Evolutionary conservation across 176 grass and related monocot species (phyloP).

Genomic region (Luzula sylvatica): DNA sequence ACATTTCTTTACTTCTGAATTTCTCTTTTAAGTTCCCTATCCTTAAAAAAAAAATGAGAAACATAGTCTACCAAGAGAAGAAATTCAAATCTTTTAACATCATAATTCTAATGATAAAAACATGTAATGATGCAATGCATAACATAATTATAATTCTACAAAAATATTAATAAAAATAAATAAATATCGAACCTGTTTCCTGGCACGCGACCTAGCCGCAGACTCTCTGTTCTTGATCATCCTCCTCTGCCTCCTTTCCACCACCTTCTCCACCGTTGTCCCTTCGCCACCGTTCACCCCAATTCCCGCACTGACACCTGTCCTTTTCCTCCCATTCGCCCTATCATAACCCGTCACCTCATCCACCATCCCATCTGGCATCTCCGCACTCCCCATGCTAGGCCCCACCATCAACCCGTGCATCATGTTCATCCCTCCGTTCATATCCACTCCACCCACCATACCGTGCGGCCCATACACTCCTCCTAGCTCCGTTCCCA

Average conservation of each 20-base stretch:
- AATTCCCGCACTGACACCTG: conserved; percentile 8
- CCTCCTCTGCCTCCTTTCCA: conserved; percentile 70
- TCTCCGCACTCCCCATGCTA: conserved; percentile 4
- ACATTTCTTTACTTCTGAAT: too few species aligned
- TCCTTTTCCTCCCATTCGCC: conserved; percentile 26
- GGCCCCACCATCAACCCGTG: conserved; percentile 25
- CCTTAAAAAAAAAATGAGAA: too few species aligned
- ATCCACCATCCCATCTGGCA: conserved; percentile 26
- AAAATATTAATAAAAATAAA: background rate
- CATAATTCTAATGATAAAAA: too few species aligned
- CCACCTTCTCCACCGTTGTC: conserved; percentile 34
- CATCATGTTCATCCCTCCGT: conserved; percentile 17
- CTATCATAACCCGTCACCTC: conserved; percentile 32
- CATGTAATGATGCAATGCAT: too few species aligned
- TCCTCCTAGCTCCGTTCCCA: background rate
- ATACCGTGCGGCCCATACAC: conserved; percentile 20
- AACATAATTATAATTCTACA: background rate
- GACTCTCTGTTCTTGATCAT: conserved; percentile 99
- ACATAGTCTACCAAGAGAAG: too few species aligned
- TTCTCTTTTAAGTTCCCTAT: too few species aligned
- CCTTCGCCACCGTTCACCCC: conserved; percentile 18
- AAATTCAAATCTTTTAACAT: too few species aligned
- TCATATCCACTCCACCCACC: conserved; percentile 9
- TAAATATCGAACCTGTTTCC: conserved; percentile 55
- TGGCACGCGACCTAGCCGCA: conserved; percentile 66